Percentiles rank a stretch among this genome's conserved stretches.
Conservation (phyloP, 495 filamentous ascomycete species). For the Cercophora sp. region DNA sequence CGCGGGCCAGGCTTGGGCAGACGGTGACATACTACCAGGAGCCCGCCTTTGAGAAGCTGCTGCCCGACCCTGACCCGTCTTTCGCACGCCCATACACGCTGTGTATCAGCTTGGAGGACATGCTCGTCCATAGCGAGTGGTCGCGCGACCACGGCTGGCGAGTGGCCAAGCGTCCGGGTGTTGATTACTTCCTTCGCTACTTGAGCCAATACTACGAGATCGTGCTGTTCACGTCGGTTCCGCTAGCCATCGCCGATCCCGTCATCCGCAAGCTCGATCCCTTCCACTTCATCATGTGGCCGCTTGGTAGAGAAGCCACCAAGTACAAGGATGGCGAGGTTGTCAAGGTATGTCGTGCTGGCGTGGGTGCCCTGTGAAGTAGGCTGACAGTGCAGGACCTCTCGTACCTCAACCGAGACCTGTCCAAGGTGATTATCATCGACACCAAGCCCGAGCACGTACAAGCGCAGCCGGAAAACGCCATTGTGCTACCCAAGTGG, state of each 20-base stretch:
- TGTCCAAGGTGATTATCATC: conserved; percentile 89
- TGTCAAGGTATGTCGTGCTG: conserved; percentile 90
- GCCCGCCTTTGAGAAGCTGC: conserved; percentile 87
- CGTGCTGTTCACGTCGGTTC: conserved; percentile 87
- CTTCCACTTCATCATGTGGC: conserved; percentile 94
- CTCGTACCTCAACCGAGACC: conserved; percentile 89
- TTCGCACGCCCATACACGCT: conserved; percentile 88
- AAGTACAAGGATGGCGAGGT: conserved; percentile 93
- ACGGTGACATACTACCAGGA: conserved; percentile 90
- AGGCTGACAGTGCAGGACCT: conserved; percentile 61
- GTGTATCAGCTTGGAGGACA: conserved; percentile 86
- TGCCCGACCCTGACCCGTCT: conserved; percentile 81
- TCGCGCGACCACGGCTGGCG: conserved; percentile 90
- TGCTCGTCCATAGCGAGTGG: conserved; percentile 93
- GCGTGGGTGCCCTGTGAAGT: too few species aligned
- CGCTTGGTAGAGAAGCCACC: conserved; percentile 89
- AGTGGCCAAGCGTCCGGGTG: conserved; percentile 87
- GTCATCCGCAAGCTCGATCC: conserved; percentile 91
- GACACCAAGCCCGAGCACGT: conserved; percentile 81
- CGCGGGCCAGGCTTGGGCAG: conserved; percentile 66
- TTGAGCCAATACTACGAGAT: conserved; percentile 96
- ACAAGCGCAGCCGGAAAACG: conserved; percentile 84
- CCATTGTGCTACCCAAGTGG: conserved; percentile 88
- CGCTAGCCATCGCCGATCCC: conserved; percentile 75
- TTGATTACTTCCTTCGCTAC: conserved; percentile 97